Evolutionary conservation across 169 alveolate genomes (phyloP), one percentile per base, ranked within the genome.

Genomic region (Haemoproteus tartakovskyi): DNA sequence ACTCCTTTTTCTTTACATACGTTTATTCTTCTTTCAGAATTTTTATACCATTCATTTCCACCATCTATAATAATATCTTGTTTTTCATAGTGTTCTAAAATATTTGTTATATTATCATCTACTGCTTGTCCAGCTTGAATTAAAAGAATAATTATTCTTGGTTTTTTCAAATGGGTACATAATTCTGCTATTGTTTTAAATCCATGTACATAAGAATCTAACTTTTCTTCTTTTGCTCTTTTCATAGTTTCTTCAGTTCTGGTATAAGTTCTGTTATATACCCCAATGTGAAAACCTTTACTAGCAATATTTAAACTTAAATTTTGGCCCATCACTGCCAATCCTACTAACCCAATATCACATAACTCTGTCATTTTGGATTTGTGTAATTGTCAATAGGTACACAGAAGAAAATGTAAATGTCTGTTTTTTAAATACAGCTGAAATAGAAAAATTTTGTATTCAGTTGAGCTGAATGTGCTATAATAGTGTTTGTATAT

Each of bases 301-400:
- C 87, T 79, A 14, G 90, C 82, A 54, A 86, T 78, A 56, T 91
- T 91, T 64, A 64, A 78, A 45, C 92, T 80, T 48, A 87, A 84
- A 59, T 89, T 92, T 19, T 78, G 86, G n/a, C 93, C 95, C 95
- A 91, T 91, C 19, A 91, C 93, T 45, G 93, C 95, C 43, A 91
- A 57, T 12, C 95, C 95, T 16, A 90, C 79, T 5, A 91, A 79
- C 11, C 95, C 95, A 33, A 91, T 43, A 8, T 88, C 94, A 40
- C 92, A 85, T 27, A 19, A 48, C 37, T 60, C 85, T 11, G 52
- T 9, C 70, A 60, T 54, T 26, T 59, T 78, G 16, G 29, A 14
- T 11, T 4, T 11, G 26, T 2, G 63, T 6, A 2, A 22, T 6
- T 1, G 63, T n/a, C 0, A 38, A 12, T 33, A 21, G 26, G 18